Percentiles rank a stretch among this genome's conserved stretches.
Evolutionary conservation across 192 early-diverging fungal species (phyloP).

Genomic region (Phycomyces nitens): DNA sequence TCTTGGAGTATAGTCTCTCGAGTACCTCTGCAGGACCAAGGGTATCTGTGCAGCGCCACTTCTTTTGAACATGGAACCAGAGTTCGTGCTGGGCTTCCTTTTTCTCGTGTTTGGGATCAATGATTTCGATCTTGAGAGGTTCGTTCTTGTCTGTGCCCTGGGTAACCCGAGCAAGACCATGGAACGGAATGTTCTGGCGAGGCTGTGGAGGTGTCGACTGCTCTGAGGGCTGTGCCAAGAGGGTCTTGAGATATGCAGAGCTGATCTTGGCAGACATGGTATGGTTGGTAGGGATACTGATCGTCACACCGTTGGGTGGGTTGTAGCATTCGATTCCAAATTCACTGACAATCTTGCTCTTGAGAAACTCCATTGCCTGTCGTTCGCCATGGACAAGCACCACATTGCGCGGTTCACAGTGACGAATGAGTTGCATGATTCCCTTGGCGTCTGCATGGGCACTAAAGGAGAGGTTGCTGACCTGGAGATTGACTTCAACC

Average conservation of each 20-base stretch:
- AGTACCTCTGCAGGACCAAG: too few relatives aligned
- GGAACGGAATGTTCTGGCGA: constrained; percentile 9
- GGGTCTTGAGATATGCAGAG: constrained; percentile 42
- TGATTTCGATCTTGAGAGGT: constrained; percentile 11
- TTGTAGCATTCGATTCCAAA: constrained; percentile 79
- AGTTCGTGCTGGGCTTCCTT: constrained; percentile 6
- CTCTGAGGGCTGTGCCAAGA: constrained; percentile 21
- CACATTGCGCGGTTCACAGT: constrained; percentile 85
- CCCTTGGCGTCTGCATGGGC: constrained; percentile 98
- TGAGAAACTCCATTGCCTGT: constrained; percentile 80
- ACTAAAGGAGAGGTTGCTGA: constrained; percentile 93
- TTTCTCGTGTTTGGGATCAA: constrained; percentile 3
- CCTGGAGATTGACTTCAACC: constrained; percentile 83
- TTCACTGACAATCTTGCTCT: constrained; percentile 78
- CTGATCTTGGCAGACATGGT: constrained; percentile 62
- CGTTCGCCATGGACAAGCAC: constrained; percentile 96
- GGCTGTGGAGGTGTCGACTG: constrained; percentile 7
- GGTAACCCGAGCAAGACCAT: constrained; percentile 7
- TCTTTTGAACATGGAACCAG: constrained; percentile 7
- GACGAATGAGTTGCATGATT: constrained; percentile 91
- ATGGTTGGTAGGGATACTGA: constrained; percentile 64
- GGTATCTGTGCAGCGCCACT: too few relatives aligned
- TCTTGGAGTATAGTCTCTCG: too few relatives aligned
- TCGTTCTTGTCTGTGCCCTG: constrained; percentile 1
- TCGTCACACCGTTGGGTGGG: constrained; percentile 83